Evolutionary conservation across 805 yeast genomes (phyloP).

Genomic region (Suhomyces faveliae): DNA sequence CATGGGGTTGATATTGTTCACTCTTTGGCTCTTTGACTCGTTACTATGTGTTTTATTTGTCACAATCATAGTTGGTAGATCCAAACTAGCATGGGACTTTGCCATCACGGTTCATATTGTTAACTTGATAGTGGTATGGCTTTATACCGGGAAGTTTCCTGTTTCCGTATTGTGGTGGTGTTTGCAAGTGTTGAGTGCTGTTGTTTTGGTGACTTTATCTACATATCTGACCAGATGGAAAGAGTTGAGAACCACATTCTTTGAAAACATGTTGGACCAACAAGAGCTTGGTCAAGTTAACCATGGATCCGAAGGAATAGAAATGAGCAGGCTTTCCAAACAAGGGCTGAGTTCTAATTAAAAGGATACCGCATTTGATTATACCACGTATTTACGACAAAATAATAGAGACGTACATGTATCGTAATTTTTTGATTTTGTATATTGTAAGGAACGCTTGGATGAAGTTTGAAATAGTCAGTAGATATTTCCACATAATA

Average conservation of each 20-base stretch:
- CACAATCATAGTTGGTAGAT: conserved; percentile 84
- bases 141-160: conserved; percentile 68
- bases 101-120: conserved; percentile 89
- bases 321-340: conserved; percentile 17
- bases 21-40: conserved; percentile 81
- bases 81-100: conserved; percentile 94
- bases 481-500: too few species aligned
- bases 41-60: conserved; percentile 80
- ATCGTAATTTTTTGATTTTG: neutral
- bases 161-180: conserved; percentile 78
- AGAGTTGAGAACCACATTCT: conserved; percentile 84
- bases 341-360: neutral
- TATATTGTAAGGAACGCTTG: too few species aligned
- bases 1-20: conserved; percentile 70
- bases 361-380: neutral
- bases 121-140: conserved; percentile 67
- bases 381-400: neutral
- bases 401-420: neutral
- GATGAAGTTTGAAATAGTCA: too few species aligned
- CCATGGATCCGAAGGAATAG: conserved; percentile 16
- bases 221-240: conserved; percentile 92
- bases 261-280: conserved; percentile 72
- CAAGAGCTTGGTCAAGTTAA: conserved; percentile 45
- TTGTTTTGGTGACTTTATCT: conserved; percentile 72
- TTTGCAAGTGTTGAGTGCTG: conserved; percentile 65